Evolutionary conservation across 495 filamentous ascomycete genomes (phyloP).

Genomic region (Friedmanniomyces simplex): DNA sequence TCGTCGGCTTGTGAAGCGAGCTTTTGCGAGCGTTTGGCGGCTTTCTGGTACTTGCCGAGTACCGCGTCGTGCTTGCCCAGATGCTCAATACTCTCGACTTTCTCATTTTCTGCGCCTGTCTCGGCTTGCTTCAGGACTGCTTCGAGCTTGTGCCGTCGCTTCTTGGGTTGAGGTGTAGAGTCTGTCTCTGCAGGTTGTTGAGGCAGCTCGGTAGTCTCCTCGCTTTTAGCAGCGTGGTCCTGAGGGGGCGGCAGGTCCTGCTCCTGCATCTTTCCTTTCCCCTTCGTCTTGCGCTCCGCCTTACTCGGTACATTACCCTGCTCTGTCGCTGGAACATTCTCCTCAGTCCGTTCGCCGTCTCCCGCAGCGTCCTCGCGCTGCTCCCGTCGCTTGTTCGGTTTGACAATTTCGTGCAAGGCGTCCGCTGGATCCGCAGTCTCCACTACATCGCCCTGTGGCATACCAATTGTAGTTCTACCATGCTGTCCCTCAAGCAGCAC

Average conservation of each 20-base stretch:
- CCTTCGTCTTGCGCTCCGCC: not conserved
- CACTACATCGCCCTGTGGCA: not conserved
- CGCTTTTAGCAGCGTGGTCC: not conserved
- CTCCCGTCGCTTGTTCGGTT: constrained; percentile 4
- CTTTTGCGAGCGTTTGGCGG: constrained; percentile 18
- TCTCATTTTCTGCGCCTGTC: constrained; percentile 20
- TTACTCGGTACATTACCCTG: not conserved
- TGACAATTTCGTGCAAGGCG: not conserved
- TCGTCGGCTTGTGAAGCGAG: not conserved
- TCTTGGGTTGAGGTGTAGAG: constrained; percentile 17
- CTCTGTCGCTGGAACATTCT: not conserved
- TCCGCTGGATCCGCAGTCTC: not conserved
- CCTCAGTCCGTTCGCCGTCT: not conserved
- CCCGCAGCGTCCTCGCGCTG: not conserved
- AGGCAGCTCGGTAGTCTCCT: not conserved
- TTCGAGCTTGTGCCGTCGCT: constrained; percentile 20
- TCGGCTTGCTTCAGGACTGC: not conserved
- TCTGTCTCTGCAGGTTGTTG: not conserved
- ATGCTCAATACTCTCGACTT: constrained; percentile 19
- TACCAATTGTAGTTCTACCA: not conserved
- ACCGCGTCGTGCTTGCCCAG: constrained; percentile 27
- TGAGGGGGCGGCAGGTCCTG: not conserved
- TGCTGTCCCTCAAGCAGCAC: no score
- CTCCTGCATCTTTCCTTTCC: not conserved
- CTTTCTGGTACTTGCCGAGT: constrained; percentile 31